Evolutionary conservation across 768 basidiomycete genomes (phyloP), one percentile per base, ranked within the genome.

Genomic region (Calocera cornea): DNA sequence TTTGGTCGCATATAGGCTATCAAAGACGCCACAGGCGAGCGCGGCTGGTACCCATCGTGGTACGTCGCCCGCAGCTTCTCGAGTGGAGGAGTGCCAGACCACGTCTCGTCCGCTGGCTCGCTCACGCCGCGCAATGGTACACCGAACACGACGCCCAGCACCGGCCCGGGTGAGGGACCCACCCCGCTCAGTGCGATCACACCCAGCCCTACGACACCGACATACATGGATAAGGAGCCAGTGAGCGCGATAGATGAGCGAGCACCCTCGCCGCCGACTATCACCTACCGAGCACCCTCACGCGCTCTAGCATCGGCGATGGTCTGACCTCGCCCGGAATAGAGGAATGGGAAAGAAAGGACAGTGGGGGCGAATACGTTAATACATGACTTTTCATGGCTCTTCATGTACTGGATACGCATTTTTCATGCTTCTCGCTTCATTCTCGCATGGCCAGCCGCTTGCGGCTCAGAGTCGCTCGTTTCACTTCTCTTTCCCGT

Each of bases 11-110:
- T n/a, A n/a, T n/a, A 92, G 90, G 92, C 92, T 70, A 92, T 97
- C 73, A 94, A 95, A 77, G 91, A 97, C 74, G 88, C 90, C 16
- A 87, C 87, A 24, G 95, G 95, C 49, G 90, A 93, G 77, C 86
- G 95, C 70, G 95, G 95, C 40, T 98, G 95, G 95, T 92, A 97
- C 27, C 95, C 95, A 5, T 60, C 54, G 54, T 60, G 54, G 54
- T 60, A 60, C 54, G 54, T 60, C 19, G 54, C 54, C 8, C 54
- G 54, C 54, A 60, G 54, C 54, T 60, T 60, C 22, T 27, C 54
- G 16, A 29, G 27, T 10, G 54, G 54, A 5, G 54, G 54, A 2
- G 54, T 60, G 27, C 54, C 54, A 10, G 54, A 60, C 54, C 19
- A 60, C 27, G 54, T 60, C 27, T 60, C 54, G 2, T 60, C 54